These are phyloP conservation scores for Gypsophila paniculata DNA, from an alignment of 179 eudicot genomes.

Conservation along the genomic window DNA sequence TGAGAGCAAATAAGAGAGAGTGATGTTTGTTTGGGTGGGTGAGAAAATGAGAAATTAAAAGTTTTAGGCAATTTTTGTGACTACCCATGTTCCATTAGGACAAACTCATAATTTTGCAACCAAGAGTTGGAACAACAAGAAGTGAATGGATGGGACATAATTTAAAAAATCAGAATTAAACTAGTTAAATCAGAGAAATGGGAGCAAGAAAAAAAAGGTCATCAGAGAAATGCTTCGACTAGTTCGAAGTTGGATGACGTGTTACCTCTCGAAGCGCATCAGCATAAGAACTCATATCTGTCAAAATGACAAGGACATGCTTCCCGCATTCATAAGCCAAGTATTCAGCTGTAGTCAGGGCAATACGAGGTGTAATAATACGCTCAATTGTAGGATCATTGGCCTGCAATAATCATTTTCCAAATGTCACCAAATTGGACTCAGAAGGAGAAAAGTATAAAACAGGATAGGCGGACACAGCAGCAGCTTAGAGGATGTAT, in stretches of 20 bases:
- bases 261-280: constrained; percentile 99
- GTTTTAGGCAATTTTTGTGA: too few relatives aligned
- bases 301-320: constrained; percentile 94
- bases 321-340: constrained; percentile 98
- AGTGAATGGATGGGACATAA: too few relatives aligned
- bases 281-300: constrained; percentile 99
- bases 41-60: too few relatives aligned
- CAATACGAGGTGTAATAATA: constrained; percentile 98
- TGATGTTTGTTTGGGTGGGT: too few relatives aligned
- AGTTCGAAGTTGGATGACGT: not conserved
- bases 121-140: not conserved
- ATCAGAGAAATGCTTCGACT: not conserved
- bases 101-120: not conserved
- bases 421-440: constrained; percentile 12
- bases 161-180: too few relatives aligned
- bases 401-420: constrained; percentile 52
- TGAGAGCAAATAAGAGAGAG: too few relatives aligned
- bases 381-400: constrained; percentile 99
- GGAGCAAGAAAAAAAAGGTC: not conserved
- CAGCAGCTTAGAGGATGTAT: too few relatives aligned
- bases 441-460: too few relatives aligned
- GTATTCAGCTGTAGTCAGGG: constrained; percentile 96
- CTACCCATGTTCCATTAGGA: not conserved
- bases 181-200: not conserved
- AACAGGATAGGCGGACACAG: too few relatives aligned